phyloP scores from a whole-genome alignment of 495 filamentous ascomycete species.

The Ramalina peruviana region DNA sequence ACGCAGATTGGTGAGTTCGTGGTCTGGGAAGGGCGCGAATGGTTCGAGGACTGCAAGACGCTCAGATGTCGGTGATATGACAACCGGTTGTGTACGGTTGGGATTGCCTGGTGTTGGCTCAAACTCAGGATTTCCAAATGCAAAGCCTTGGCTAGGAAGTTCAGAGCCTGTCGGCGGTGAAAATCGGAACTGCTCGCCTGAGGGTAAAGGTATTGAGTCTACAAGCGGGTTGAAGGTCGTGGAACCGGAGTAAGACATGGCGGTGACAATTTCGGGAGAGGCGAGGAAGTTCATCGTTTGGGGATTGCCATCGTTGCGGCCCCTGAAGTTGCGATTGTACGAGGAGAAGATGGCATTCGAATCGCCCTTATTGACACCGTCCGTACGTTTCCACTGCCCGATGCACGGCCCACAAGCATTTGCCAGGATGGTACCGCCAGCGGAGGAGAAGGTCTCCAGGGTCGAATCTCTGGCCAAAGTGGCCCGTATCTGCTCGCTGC shows the following conservation, averaged over 20 bases:
- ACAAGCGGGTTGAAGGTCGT: constrained; percentile 96
- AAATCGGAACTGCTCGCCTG: constrained; percentile 75
- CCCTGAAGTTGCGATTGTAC: constrained; percentile 97
- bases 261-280: constrained; percentile 89
- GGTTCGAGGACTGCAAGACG: constrained; percentile 86
- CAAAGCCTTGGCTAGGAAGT: constrained; percentile 67
- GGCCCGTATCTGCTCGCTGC: constrained; percentile 90
- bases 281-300: constrained; percentile 98
- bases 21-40: constrained; percentile 67
- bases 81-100: constrained; percentile 47
- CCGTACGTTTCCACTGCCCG: constrained; percentile 90
- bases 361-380: constrained; percentile 66
- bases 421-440: constrained; percentile 78
- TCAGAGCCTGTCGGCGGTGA: constrained; percentile 63
- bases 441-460: constrained; percentile 70
- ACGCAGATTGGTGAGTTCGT: constrained; percentile 56
- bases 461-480: constrained; percentile 80
- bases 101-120: constrained; percentile 56
- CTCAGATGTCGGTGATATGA: constrained; percentile 70
- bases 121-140: constrained; percentile 61
- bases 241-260: constrained; percentile 80
- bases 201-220: constrained; percentile 68
- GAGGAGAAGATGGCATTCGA: constrained; percentile 92
- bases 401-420: constrained; percentile 96
- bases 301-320: constrained; percentile 91